Percentiles rank a stretch among this genome's conserved stretches.
Evolutionary conservation across 2,329 filamentous ascomycete genomes (phyloP).

Genomic region (Scopulariopsis brevicaulis): DNA sequence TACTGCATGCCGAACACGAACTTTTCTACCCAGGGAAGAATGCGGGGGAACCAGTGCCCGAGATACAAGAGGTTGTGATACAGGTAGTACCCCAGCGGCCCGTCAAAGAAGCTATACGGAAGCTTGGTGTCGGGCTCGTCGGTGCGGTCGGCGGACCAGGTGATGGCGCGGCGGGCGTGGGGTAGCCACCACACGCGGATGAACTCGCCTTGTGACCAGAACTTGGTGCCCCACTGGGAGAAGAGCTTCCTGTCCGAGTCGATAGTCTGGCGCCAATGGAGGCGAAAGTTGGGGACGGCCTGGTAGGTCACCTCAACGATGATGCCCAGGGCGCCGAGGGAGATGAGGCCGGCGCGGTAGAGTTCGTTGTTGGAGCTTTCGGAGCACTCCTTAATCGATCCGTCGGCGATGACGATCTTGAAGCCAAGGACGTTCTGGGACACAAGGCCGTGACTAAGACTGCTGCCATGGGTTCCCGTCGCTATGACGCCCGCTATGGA

Average conservation of each 20-base stretch:
- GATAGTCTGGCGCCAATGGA: slow-evolving; percentile 77
- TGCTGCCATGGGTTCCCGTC: slow-evolving; percentile 89
- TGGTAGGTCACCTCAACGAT: slow-evolving; percentile 82
- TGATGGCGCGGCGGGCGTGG: slow-evolving; percentile 75
- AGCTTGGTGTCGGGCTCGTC: slow-evolving; percentile 47
- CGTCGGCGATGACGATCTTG: slow-evolving; percentile 73
- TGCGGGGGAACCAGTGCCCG: slow-evolving; percentile 63
- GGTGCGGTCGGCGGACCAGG: slow-evolving; percentile 82
- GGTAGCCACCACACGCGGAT: slow-evolving; percentile 97
- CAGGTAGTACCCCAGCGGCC: slow-evolving; percentile 69
- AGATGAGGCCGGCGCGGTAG: slow-evolving; percentile 80
- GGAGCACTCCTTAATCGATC: slow-evolving; percentile 59
- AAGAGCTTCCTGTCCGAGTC: slow-evolving; percentile 59
- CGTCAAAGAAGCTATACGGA: slow-evolving; percentile 67
- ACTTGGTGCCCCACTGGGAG: slow-evolving; percentile 54
- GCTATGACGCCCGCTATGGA: slow-evolving; percentile 85
- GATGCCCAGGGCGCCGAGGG: slow-evolving; percentile 81
- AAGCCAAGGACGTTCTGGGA: slow-evolving; percentile 67
- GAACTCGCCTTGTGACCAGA: slow-evolving; percentile 83
- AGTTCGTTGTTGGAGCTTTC: slow-evolving; percentile 61
- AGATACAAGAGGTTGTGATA: slow-evolving; percentile 87
- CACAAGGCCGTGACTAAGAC: slow-evolving; percentile 70
- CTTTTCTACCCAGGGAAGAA: slow-evolving; percentile 86
- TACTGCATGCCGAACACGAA: slow-evolving; percentile 98
- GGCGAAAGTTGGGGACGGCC: slow-evolving; percentile 69